Percentiles rank a stretch among this genome's conserved stretches.
These are phyloP conservation scores for Orbilia quercus DNA, from an alignment of 2,329 filamentous ascomycete genomes.

Conservation along the genomic window DNA sequence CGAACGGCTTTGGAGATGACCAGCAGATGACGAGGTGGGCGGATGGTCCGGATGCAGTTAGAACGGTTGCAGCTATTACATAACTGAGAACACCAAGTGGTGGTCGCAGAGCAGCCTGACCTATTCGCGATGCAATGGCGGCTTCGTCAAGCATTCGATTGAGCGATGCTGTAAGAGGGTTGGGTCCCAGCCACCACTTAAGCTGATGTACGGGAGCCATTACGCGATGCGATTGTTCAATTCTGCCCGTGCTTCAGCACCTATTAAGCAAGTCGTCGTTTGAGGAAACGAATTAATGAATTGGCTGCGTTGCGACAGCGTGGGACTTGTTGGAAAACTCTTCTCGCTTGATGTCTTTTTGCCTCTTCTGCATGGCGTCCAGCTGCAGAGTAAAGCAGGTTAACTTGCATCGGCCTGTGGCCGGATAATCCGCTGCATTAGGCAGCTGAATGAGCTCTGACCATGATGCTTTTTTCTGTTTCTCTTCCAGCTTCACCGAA, in stretches of 20 bases:
- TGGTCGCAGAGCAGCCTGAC: conserved; percentile 8
- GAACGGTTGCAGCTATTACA: conserved; percentile 29
- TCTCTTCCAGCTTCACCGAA: conserved; percentile 41
- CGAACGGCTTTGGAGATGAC: neutral
- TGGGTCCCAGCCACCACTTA: conserved; percentile 8
- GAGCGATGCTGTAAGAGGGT: neutral
- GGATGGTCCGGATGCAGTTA: conserved; percentile 41
- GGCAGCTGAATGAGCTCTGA: conserved; percentile 45
- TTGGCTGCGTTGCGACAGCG: conserved; percentile 7
- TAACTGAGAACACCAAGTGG: conserved; percentile 32
- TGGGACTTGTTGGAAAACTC: conserved; percentile 29
- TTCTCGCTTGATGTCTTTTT: conserved; percentile 28
- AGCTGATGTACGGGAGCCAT: conserved; percentile 35
- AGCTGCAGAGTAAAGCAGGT: neutral
- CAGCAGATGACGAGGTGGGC: neutral
- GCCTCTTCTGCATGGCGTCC: conserved; percentile 1
- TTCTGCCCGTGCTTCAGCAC: too few relatives aligned
- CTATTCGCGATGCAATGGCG: too few relatives aligned
- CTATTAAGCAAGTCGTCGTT: too few relatives aligned
- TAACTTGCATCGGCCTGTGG: conserved; percentile 36
- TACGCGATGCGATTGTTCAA: conserved; percentile 25
- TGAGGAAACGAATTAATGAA: too few relatives aligned
- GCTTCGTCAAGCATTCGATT: too few relatives aligned
- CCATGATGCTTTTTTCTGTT: conserved; percentile 54
- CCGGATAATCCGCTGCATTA: conserved; percentile 42